A percentile compares a stretch with the other conserved stretches of the same genome.
These are phyloP conservation scores for Cercospora sp. DNA, from an alignment of 2,329 filamentous ascomycete genomes.

Conservation along the genomic window DNA sequence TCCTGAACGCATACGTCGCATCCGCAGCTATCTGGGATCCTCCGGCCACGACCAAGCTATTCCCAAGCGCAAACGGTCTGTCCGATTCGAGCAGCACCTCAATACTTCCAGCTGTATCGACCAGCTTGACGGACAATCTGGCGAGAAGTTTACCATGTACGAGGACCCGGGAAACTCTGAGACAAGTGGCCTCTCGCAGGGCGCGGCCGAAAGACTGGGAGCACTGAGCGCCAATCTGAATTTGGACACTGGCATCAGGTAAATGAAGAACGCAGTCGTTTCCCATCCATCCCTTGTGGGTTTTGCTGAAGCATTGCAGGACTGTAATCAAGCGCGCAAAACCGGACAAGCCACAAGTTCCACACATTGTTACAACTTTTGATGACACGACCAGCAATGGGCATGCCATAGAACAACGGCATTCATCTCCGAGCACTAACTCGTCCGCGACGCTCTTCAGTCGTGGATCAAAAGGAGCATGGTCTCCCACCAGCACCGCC, in stretches of 20 bases:
- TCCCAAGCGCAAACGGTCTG: slow-evolving; percentile 32
- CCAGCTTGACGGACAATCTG: slow-evolving; percentile 29
- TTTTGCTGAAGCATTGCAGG: slow-evolving; percentile 10
- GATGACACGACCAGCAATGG: slow-evolving; percentile 17
- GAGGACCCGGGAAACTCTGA: neutral
- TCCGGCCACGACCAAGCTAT: slow-evolving; percentile 17
- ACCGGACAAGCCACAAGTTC: slow-evolving; percentile 30
- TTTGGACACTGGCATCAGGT: slow-evolving; percentile 18
- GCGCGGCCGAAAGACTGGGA: slow-evolving; percentile 18
- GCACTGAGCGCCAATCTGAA: slow-evolving; percentile 30
- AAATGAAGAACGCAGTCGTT: neutral
- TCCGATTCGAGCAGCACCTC: slow-evolving; percentile 27
- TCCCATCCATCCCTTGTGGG: neutral
- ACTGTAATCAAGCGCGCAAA: slow-evolving; percentile 35
- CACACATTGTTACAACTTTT: slow-evolving; percentile 30
- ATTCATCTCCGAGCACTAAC: slow-evolving; percentile 23
- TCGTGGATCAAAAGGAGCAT: slow-evolving; percentile 21
- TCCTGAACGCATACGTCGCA: neutral
- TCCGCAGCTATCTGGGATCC: slow-evolving; percentile 14
- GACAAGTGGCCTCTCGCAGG: slow-evolving; percentile 11
- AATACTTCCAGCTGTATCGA: slow-evolving; percentile 8
- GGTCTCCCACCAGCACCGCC: slow-evolving; percentile 36
- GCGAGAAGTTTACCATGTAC: neutral
- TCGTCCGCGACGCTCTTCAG: slow-evolving; percentile 23
- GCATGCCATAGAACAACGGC: slow-evolving; percentile 19